Percentiles rank a stretch among this genome's conserved stretches.
Evolutionary conservation across 2,329 filamentous ascomycete species (phyloP).

Genomic region (Westerdykella sp.): DNA sequence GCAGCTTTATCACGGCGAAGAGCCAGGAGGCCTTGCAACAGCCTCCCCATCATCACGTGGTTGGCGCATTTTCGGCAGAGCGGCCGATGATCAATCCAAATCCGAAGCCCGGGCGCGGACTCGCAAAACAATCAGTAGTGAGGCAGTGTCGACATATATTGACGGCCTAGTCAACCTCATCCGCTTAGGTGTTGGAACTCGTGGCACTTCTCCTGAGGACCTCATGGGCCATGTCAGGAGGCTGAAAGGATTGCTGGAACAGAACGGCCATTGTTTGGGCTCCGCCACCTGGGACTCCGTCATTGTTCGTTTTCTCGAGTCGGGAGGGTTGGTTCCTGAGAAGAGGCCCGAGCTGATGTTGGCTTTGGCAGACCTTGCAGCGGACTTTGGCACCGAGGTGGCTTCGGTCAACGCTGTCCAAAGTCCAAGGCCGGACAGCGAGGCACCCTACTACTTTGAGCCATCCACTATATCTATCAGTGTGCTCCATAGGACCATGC

Average conservation of each 20-base stretch:
- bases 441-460: constrained; percentile 40
- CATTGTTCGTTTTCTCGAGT: constrained; percentile 47
- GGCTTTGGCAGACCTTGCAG: constrained; percentile 34
- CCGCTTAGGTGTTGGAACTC: constrained; percentile 39
- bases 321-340: constrained; percentile 42
- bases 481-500: constrained; percentile 40
- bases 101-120: constrained; percentile 27
- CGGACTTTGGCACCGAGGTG: constrained; percentile 39
- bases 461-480: constrained; percentile 40
- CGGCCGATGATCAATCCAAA: constrained; percentile 10
- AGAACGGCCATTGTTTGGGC: constrained; percentile 36
- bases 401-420: constrained; percentile 33
- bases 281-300: constrained; percentile 42
- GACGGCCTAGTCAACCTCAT: constrained; percentile 47
- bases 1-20: constrained; percentile 32
- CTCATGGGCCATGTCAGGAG: constrained; percentile 30
- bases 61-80: constrained; percentile 22
- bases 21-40: constrained; percentile 12
- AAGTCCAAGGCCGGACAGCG: constrained; percentile 5
- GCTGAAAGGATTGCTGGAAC: constrained; percentile 35
- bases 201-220: constrained; percentile 33
- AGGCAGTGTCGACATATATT: constrained; percentile 52
- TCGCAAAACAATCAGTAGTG: constrained; percentile 50
- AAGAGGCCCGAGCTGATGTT: constrained; percentile 42
- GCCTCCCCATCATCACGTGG: constrained; percentile 7